Percentiles rank a stretch among this genome's conserved stretches.
Conservation (phyloP, 768 basidiomycete genomes). For the Dendrothele bispora region DNA sequence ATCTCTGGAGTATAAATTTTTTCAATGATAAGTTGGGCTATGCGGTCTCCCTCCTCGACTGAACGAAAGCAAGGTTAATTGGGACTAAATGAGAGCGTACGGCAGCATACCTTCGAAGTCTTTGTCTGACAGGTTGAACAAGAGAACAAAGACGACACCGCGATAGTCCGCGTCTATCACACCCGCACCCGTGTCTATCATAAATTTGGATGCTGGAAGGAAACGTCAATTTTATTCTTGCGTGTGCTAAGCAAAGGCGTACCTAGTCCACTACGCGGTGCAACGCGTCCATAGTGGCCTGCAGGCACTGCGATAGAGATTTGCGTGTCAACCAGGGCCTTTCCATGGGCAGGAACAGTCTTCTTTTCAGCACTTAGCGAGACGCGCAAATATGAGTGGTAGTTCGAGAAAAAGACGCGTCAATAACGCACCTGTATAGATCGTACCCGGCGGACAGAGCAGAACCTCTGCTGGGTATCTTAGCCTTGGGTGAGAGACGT, state of each 20-base stretch:
- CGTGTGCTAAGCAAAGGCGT: conserved; percentile 22
- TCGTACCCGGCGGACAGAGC: conserved; percentile 92
- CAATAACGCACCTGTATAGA: conserved; percentile 72
- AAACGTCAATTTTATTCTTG: neutral
- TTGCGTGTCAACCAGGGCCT: conserved; percentile 89
- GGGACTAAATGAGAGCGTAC: neutral
- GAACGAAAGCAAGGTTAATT: conserved; percentile 1
- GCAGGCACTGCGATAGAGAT: conserved; percentile 90
- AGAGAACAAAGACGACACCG: conserved; percentile 84
- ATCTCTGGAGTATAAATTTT: conserved; percentile 85
- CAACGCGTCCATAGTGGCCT: conserved; percentile 95
- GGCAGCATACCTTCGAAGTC: conserved; percentile 74
- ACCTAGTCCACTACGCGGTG: conserved; percentile 96
- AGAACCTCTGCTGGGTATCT: conserved; percentile 84
- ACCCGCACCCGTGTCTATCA: conserved; percentile 97
- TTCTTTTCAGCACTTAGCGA: conserved; percentile 86
- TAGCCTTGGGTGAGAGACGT: conserved; percentile 79
- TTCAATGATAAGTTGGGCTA: conserved; percentile 94
- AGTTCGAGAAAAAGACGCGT: neutral
- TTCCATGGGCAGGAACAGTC: conserved; percentile 83
- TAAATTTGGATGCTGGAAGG: conserved; percentile 84
- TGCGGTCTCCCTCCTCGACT: conserved; percentile 94
- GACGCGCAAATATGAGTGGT: conserved; percentile 4
- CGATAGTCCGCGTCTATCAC: conserved; percentile 97
- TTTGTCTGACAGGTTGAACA: conserved; percentile 89